Percentiles rank a stretch among this genome's conserved stretches.
Conservation (phyloP, 2,329 filamentous ascomycete genomes). For the Aureobasidium sp. region DNA sequence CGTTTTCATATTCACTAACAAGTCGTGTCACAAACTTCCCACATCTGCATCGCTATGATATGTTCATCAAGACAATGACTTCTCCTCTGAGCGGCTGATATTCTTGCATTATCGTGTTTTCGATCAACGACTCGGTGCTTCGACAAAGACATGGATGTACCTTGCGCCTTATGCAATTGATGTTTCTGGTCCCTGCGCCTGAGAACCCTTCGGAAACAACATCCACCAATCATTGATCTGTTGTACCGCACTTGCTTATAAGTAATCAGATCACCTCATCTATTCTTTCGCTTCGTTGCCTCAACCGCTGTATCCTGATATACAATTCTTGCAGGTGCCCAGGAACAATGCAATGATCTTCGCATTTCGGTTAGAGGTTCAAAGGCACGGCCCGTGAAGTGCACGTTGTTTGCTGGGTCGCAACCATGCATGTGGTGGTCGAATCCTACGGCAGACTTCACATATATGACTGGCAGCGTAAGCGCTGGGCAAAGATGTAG, state of each 20-base stretch:
- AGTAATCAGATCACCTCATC: neutral
- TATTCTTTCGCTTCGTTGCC: neutral
- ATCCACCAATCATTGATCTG: neutral
- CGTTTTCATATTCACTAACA: neutral
- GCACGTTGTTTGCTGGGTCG: neutral
- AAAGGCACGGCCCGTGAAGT: neutral
- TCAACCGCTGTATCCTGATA: too few species aligned
- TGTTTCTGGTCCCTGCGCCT: neutral
- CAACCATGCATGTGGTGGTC: neutral
- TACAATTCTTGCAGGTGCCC: neutral
- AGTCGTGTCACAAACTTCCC: neutral
- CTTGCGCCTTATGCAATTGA: neutral
- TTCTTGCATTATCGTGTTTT: too few species aligned
- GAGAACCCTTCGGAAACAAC: neutral
- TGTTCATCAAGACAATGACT: too few species aligned
- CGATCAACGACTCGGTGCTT: too few species aligned
- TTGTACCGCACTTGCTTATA: neutral
- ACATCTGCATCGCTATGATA: too few species aligned
- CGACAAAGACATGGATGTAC: neutral
- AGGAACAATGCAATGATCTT: neutral
- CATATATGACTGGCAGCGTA: neutral
- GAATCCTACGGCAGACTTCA: neutral
- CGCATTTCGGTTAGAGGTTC: neutral
- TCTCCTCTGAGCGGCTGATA: too few species aligned
- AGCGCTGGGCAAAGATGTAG: neutral